Evolutionary conservation across 2,329 filamentous ascomycete species (phyloP).

Genomic region (Corinectria fuckeliana): DNA sequence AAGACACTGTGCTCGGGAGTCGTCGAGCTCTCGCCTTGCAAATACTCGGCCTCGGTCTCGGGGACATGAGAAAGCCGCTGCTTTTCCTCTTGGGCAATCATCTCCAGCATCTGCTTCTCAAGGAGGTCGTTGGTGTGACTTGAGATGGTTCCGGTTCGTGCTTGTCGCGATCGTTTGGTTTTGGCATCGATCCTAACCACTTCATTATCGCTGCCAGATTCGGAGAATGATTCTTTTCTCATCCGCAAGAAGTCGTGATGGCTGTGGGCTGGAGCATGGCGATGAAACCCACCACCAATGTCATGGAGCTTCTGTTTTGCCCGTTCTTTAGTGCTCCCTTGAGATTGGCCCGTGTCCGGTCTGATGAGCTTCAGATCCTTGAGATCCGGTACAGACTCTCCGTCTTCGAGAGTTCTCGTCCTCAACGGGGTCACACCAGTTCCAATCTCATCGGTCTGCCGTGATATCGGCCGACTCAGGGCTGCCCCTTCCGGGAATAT

Average conservation of each 20-base stretch:
- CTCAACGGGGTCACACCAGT: conserved; percentile 35
- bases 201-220: conserved; percentile 65
- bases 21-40: conserved; percentile 43
- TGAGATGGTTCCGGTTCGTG: conserved; percentile 55
- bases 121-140: conserved; percentile 59
- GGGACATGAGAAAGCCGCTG: conserved; percentile 45
- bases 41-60: conserved; percentile 43
- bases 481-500: conserved; percentile 64
- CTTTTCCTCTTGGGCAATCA: conserved; percentile 61
- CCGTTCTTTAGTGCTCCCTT: conserved; percentile 63
- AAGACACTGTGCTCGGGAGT: conserved; percentile 40
- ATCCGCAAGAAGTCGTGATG: conserved; percentile 61
- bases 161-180: conserved; percentile 39
- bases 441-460: conserved; percentile 38
- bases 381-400: conserved; percentile 27
- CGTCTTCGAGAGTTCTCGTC: conserved; percentile 35
- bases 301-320: conserved; percentile 66
- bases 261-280: conserved; percentile 57
- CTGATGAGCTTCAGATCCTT: conserved; percentile 33
- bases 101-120: conserved; percentile 67
- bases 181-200: conserved; percentile 42
- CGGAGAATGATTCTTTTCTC: conserved; percentile 60
- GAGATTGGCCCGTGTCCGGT: conserved; percentile 51
- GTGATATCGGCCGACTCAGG: conserved; percentile 40
- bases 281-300: conserved; percentile 60